Conservation (phyloP, 257 asterid genomes). For the Parsonsia alboflavescens region DNA sequence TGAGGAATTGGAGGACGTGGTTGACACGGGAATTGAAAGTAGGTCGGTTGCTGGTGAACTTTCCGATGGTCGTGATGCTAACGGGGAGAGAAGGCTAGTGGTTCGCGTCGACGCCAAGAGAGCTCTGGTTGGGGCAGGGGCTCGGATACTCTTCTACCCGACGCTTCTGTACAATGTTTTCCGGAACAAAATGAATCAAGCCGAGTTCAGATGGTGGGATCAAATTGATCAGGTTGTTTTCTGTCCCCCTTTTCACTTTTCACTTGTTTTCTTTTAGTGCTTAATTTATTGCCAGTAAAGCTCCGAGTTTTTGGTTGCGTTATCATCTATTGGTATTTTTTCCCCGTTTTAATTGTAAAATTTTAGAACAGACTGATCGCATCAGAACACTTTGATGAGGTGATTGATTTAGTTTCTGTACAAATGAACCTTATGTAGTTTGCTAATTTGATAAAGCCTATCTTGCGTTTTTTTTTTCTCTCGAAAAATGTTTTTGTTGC, state of each 20-base stretch:
- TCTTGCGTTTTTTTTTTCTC: no score
- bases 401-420: background rate
- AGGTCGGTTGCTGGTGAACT: background rate
- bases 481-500: background rate
- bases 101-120: constrained; percentile 75
- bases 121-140: constrained; percentile 93
- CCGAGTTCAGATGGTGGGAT: constrained; percentile 98
- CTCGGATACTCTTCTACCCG: constrained; percentile 91
- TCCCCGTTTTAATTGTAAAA: background rate
- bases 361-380: background rate
- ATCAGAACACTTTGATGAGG: background rate
- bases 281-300: background rate
- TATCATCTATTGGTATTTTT: background rate
- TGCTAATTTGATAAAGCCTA: no score
- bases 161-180: constrained; percentile 85
- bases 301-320: background rate
- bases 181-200: constrained; percentile 63
- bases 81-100: constrained; percentile 42
- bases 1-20: constrained; percentile 61
- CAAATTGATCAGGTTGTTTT: constrained; percentile 69
- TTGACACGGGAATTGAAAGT: constrained; percentile 17
- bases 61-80: constrained; percentile 7
- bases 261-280: no score
- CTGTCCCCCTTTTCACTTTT: background rate
- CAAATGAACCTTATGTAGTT: no score